A percentile compares a stretch with the other conserved stretches of the same genome.
These are phyloP conservation scores for Fraxinus platypoda DNA, from an alignment of 305 asterid genomes.

Conservation along the genomic window DNA sequence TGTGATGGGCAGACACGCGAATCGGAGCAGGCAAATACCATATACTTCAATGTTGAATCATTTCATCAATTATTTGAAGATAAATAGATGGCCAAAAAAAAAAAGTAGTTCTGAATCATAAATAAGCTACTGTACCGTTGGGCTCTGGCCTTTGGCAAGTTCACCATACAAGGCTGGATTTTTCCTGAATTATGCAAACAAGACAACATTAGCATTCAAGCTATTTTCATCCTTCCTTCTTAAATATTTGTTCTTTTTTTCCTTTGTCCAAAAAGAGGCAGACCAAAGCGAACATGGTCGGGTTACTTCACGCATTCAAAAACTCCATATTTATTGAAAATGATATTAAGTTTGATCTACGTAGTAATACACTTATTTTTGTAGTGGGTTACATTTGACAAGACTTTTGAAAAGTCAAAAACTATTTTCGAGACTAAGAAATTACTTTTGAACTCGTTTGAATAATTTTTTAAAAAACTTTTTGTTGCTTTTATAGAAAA, in stretches of 20 bases:
- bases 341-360: not conserved
- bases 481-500: not conserved
- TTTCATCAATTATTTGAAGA: not conserved
- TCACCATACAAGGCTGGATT: conserved; percentile 66
- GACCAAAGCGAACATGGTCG: not conserved
- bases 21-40: conserved; percentile 92
- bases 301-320: not conserved
- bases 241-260: not conserved
- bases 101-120: not conserved
- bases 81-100: not conserved
- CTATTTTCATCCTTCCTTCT: not conserved
- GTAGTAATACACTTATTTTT: not conserved
- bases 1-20: conserved; percentile 97
- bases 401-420: not conserved
- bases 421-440: not conserved
- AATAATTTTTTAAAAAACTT: not conserved
- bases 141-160: conserved; percentile 90
- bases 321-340: not conserved
- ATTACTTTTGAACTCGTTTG: not conserved
- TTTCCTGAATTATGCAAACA: conserved; percentile 39
- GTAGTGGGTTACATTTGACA: not conserved
- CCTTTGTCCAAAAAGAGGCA: not conserved
- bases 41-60: conserved; percentile 41
- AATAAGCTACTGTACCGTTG: conserved; percentile 51
- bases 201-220: not conserved